Conservation (phyloP, 768 basidiomycete genomes). For the Suillus ampliporus region DNA sequence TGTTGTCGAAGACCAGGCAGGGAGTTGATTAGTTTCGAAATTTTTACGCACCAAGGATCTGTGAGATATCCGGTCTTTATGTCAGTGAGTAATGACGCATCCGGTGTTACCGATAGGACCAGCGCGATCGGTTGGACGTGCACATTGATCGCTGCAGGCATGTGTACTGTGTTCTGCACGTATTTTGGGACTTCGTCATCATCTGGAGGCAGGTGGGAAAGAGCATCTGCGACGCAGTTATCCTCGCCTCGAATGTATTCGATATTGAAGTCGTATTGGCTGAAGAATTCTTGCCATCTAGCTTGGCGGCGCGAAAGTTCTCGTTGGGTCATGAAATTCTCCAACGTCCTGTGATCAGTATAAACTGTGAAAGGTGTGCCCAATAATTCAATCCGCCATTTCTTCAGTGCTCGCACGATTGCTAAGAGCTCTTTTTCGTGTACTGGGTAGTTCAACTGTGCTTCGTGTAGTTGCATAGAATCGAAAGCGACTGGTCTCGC, state of each 20-base stretch:
- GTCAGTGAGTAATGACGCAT: too few species aligned
- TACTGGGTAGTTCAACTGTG: conserved; percentile 25
- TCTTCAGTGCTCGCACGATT: conserved; percentile 34
- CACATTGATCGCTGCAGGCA: conserved; percentile 15
- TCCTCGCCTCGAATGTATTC: conserved; percentile 13
- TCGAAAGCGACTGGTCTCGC: conserved; percentile 32
- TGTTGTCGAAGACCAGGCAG: conserved; percentile 25
- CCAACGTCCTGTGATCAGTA: too few species aligned
- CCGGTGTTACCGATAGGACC: too few species aligned
- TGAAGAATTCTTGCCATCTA: conserved; percentile 46
- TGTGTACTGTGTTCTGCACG: too few species aligned
- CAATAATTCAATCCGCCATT: conserved; percentile 30
- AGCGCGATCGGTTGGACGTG: conserved; percentile 16
- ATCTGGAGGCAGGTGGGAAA: conserved; percentile 3
- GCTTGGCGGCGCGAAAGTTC: conserved; percentile 20
- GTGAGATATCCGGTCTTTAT: too few species aligned
- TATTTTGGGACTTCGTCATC: too few species aligned
- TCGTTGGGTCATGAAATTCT: too few species aligned
- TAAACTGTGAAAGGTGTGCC: not conserved
- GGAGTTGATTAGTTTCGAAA: not conserved
- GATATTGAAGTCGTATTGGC: conserved; percentile 43
- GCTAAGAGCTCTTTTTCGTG: conserved; percentile 36
- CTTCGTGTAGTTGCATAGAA: conserved; percentile 25
- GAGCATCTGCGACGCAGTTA: conserved; percentile 8
- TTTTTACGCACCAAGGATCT: not conserved